A percentile compares a stretch with the other conserved stretches of the same genome.
Evolutionary conservation across 202 grass and related monocot genomes (phyloP).

Genomic region (Saccharum hybrid): DNA sequence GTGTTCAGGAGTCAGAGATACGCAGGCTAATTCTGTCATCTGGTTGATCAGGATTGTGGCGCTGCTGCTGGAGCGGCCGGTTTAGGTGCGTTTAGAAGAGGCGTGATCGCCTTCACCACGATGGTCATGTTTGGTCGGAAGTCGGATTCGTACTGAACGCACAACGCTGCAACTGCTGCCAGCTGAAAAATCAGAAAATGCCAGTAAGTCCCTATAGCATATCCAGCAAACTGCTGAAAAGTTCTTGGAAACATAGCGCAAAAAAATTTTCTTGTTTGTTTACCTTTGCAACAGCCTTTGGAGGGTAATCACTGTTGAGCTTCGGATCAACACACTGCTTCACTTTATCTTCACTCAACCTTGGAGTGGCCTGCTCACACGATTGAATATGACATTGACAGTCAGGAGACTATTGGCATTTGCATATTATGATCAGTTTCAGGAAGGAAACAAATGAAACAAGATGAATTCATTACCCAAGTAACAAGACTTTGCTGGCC

Average conservation of each 20-base stretch:
- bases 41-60: slow-evolving; percentile 42
- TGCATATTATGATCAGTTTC: background rate
- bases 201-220: background rate
- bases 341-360: slow-evolving; percentile 96
- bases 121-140: slow-evolving; percentile 96
- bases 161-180: slow-evolving; percentile 79
- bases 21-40: slow-evolving; percentile 1
- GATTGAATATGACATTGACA: background rate
- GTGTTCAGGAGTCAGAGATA: slow-evolving; percentile 21
- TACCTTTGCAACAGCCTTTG: slow-evolving; percentile 90
- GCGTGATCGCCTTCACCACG: slow-evolving; percentile 82
- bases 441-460: background rate
- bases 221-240: background rate
- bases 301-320: slow-evolving; percentile 78
- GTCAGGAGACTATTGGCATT: background rate
- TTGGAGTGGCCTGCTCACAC: slow-evolving; percentile 79
- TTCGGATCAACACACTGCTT: slow-evolving; percentile 95
- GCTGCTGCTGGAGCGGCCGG: slow-evolving; percentile 43
- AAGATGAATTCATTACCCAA: slow-evolving; percentile 50
- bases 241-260: background rate
- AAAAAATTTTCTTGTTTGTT: background rate
- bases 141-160: slow-evolving; percentile 83
- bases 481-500: slow-evolving; percentile 97
- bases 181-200: slow-evolving; percentile 30
- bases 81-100: slow-evolving; percentile 70